Percentiles rank a stretch among this genome's conserved stretches.
Conservation (phyloP, 1,284 basidiomycete species). For the Irpex sp. region DNA sequence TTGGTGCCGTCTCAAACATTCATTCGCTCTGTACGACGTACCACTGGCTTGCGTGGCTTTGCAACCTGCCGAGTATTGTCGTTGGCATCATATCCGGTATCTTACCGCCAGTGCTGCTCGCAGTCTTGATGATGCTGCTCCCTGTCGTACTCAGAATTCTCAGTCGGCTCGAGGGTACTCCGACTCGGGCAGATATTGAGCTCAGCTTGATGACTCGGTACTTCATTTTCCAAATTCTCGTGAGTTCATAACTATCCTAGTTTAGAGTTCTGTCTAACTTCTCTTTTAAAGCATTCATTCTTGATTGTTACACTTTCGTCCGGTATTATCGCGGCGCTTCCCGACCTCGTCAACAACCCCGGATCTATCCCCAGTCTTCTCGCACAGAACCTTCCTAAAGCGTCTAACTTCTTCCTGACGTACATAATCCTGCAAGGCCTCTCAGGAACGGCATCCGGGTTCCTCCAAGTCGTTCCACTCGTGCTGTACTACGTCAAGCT, state of each 20-base stretch:
- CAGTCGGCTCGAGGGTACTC: conserved; percentile 76
- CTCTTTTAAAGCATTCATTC: conserved; percentile 69
- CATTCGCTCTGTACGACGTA: conserved; percentile 60
- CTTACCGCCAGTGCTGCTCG: conserved; percentile 79
- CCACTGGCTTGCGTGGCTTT: conserved; percentile 81
- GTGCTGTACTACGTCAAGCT: conserved; percentile 84
- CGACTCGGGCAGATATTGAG: conserved; percentile 78
- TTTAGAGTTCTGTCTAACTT: not conserved
- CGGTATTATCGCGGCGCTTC: conserved; percentile 72
- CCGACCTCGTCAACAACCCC: conserved; percentile 57
- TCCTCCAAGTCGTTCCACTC: conserved; percentile 75
- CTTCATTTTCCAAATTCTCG: conserved; percentile 89
- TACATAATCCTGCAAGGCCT: conserved; percentile 70
- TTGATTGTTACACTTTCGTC: conserved; percentile 79
- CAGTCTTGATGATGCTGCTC: conserved; percentile 87
- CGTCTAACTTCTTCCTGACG: conserved; percentile 93
- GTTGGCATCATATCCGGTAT: conserved; percentile 90
- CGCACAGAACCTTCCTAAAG: conserved; percentile 72
- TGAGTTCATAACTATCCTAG: conserved; percentile 29
- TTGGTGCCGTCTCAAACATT: conserved; percentile 84
- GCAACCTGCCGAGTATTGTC: conserved; percentile 53
- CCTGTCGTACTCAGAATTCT: conserved; percentile 82
- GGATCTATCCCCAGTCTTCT: conserved; percentile 59
- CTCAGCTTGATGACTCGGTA: conserved; percentile 87
- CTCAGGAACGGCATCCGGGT: conserved; percentile 70